These are phyloP conservation scores for Amborella trichopoda DNA, from an alignment of 164 flowering plant species.

Conservation along the genomic window DNA sequence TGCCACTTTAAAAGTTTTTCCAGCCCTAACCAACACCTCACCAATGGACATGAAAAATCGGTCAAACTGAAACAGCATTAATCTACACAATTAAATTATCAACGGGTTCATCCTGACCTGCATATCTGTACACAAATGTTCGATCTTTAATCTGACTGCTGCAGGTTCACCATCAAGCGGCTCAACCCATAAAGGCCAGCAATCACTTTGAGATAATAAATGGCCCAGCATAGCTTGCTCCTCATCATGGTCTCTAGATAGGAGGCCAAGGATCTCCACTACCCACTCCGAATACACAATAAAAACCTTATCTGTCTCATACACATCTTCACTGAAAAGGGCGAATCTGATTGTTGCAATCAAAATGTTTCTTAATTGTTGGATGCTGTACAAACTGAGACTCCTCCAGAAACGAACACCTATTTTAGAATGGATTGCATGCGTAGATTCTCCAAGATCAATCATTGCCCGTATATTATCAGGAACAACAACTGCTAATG, in stretches of 20 bases:
- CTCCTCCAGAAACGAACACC: conserved; percentile 27
- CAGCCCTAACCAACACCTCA: too few relatives aligned
- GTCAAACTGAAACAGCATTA: too few relatives aligned
- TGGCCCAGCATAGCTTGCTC: conserved; percentile 61
- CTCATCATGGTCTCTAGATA: conserved; percentile 31
- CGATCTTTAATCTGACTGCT: conserved; percentile 14
- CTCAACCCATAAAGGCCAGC: conserved; percentile 54
- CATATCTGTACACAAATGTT: conserved; percentile 9
- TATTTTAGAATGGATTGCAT: conserved; percentile 28
- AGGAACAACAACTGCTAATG: conserved; percentile 10
- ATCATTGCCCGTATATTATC: conserved; percentile 17
- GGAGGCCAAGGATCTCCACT: conserved; percentile 36
- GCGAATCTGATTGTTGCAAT: conserved; percentile 39
- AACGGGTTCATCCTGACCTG: conserved; percentile 37
- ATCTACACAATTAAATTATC: too few relatives aligned
- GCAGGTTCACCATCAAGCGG: conserved; percentile 18
- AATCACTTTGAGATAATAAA: conserved; percentile 29
- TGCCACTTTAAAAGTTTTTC: too few relatives aligned
- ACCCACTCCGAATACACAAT: conserved; percentile 54
- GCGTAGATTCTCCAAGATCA: conserved; percentile 33
- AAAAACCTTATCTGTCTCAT: conserved; percentile 15
- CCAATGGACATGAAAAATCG: too few relatives aligned
- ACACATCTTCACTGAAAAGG: conserved; percentile 25
- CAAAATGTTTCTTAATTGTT: conserved; percentile 28
- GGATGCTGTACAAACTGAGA: conserved; percentile 18